phyloP scores from a whole-genome alignment of 169 alveolate species.

The Cryptosporidium andersoni region DNA sequence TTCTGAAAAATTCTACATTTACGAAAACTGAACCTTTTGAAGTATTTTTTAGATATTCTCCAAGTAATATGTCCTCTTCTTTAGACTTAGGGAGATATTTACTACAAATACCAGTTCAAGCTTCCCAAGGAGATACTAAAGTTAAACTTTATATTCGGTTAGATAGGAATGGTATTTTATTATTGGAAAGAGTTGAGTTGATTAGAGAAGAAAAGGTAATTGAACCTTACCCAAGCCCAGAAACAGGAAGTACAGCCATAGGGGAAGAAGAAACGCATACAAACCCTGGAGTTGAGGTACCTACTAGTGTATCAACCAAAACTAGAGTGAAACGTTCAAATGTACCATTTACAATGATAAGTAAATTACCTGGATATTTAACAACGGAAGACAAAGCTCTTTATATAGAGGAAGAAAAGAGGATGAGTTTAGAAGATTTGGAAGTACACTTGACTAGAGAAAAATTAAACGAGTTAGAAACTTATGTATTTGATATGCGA shows the following conservation, averaged over 20 bases:
- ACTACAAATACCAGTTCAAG: slow-evolving; percentile 60
- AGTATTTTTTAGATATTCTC: slow-evolving; percentile 77
- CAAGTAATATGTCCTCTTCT: slow-evolving; percentile 2
- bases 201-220: slow-evolving; percentile 78
- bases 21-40: slow-evolving; percentile 80
- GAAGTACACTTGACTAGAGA: slow-evolving; percentile 71
- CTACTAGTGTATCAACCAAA: slow-evolving; percentile 10
- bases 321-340: slow-evolving; percentile 58
- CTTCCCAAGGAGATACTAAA: slow-evolving; percentile 68
- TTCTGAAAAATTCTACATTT: slow-evolving; percentile 78
- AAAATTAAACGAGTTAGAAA: slow-evolving; percentile 73
- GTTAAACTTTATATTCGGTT: slow-evolving; percentile 77
- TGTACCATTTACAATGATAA: slow-evolving; percentile 38
- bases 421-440: slow-evolving; percentile 74
- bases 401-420: slow-evolving; percentile 61
- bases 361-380: slow-evolving; percentile 49
- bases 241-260: not conserved
- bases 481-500: slow-evolving; percentile 72
- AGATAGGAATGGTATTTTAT: slow-evolving; percentile 76
- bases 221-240: slow-evolving; percentile 77
- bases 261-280: slow-evolving; percentile 58
- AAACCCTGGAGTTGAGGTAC: slow-evolving; percentile 1
- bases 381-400: slow-evolving; percentile 26
- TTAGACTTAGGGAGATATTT: slow-evolving; percentile 54
- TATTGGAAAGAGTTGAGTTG: slow-evolving; percentile 76